Conservation (phyloP, 192 early-diverging fungal species). For the Backusella liffmaniae region DNA sequence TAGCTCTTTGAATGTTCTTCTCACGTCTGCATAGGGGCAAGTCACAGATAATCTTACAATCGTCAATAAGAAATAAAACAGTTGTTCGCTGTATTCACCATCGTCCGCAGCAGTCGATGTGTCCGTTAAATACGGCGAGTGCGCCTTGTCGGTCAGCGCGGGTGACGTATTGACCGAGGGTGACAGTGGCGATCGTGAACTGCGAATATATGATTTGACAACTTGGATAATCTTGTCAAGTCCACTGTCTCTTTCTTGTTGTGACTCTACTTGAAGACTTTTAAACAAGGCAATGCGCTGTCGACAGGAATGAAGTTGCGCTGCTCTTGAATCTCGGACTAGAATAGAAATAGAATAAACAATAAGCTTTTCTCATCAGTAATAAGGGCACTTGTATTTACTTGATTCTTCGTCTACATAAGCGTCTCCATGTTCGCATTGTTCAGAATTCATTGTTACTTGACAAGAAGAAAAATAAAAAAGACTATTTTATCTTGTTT, state of each 20-base stretch:
- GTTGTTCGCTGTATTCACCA: slow-evolving; percentile 26
- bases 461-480: neutral
- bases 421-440: neutral
- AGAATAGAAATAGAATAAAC: neutral
- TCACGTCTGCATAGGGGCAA: slow-evolving; percentile 53
- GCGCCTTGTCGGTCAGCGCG: neutral
- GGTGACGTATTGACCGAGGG: slow-evolving; percentile 11
- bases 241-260: slow-evolving; percentile 5
- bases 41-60: slow-evolving; percentile 46
- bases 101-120: neutral
- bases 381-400: neutral
- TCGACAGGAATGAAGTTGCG: slow-evolving; percentile 31
- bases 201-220: slow-evolving; percentile 38
- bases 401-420: neutral
- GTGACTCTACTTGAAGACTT: slow-evolving; percentile 30
- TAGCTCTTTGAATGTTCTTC: slow-evolving; percentile 45
- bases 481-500: neutral
- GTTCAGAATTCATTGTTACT: slow-evolving; percentile 5
- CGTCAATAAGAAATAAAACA: slow-evolving; percentile 47
- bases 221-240: slow-evolving; percentile 39
- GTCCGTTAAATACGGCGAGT: neutral
- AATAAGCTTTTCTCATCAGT: neutral
- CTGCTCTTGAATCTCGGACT: slow-evolving; percentile 29
- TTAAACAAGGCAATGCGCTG: slow-evolving; percentile 38
- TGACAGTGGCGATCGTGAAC: slow-evolving; percentile 23